Base-by-base conservation (phyloP, 352 stramenopile genomes). In the Phytopythium kandeliae region DNA sequence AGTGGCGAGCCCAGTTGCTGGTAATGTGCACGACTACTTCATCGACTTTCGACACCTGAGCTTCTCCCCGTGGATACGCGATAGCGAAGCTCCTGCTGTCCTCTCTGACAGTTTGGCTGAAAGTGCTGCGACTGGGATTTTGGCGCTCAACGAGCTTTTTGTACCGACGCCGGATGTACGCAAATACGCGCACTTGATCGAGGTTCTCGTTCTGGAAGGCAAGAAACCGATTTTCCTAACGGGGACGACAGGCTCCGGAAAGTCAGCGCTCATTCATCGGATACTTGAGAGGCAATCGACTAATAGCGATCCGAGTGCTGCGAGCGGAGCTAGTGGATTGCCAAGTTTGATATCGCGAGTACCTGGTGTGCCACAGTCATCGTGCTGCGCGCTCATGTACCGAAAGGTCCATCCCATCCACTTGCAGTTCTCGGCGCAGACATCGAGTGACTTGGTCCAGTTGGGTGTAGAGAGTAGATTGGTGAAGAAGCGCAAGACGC, bases 401-500 rank as follows among this genome's bases (percentile, higher is more conserved):
- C 42, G 60, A 1, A 67, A 67, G 19, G 35, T 86, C 1, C 26
- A 88, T 13, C 64, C 76, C 16, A 63, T 91, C 1, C 37, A 57
- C 7, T 65, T 97, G 5, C 89, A 96, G 42, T 87, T 96, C 49
- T 96, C 86, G 2, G 89, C 89, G 0, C 88, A 96, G 50, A 96
- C 89, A 2, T 78, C 72, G 0, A 95, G 82, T 21, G 56, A 73
- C 10, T 63, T 92, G 28, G 92, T 76, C 0, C 84, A 97, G 53
- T 24, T 83, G n/a, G 88, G 74, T 25, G 86, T 97, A 11, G 90
- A 97, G 58, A 86, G 69, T 48, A 97, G 96, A 52, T 67, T 97
- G 28, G 60, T 82, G 25, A 95, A 95, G 62, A 98, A 98, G 60
- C 67, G 91, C 15, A 97, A 97, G 58, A 97, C 89, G 2, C 54